These are phyloP conservation scores for Escallonia rubra DNA, from an alignment of 129 eudicot species.

Conservation along the genomic window DNA sequence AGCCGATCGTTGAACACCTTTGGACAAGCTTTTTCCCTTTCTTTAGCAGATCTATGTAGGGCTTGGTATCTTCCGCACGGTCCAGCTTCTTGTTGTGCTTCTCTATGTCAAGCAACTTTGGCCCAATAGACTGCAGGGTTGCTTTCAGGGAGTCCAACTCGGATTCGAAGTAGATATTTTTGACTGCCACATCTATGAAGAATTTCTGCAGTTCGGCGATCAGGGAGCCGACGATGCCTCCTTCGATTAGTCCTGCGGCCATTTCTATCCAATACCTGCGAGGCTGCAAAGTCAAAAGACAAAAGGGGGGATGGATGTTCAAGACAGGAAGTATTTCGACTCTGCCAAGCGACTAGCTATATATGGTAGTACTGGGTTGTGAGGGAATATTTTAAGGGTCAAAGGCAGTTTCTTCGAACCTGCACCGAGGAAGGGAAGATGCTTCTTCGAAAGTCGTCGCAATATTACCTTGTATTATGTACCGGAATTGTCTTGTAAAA, in stretches of 20 bases:
- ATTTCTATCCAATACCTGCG: no score
- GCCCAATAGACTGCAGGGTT: slow-evolving; percentile 10
- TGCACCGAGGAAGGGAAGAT: no score
- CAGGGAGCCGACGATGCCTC: slow-evolving; percentile 5
- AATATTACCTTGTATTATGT: no score
- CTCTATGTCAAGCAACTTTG: slow-evolving; percentile 2
- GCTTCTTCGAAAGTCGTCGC: no score
- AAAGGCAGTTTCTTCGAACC: no score
- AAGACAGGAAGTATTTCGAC: no score
- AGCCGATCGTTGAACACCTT: slow-evolving; percentile 17
- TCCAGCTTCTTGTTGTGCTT: slow-evolving; percentile 13
- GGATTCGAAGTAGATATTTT: slow-evolving; percentile 17
- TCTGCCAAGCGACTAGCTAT: no score
- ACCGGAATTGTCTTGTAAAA: no score
- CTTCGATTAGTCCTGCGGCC: background rate
- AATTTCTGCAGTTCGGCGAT: slow-evolving; percentile 13
- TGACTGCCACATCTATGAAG: slow-evolving; percentile 1
- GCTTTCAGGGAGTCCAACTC: slow-evolving; percentile 17
- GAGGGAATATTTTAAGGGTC: no score
- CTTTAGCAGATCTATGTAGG: slow-evolving; percentile 6
- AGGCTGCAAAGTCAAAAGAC: no score
- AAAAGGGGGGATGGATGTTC: no score
- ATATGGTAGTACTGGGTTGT: no score
- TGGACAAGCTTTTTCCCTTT: slow-evolving; percentile 11
- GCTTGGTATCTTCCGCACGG: slow-evolving; percentile 17